Conservation (phyloP, 2,329 filamentous ascomycete genomes). For the Furcasterigmium sp. region DNA sequence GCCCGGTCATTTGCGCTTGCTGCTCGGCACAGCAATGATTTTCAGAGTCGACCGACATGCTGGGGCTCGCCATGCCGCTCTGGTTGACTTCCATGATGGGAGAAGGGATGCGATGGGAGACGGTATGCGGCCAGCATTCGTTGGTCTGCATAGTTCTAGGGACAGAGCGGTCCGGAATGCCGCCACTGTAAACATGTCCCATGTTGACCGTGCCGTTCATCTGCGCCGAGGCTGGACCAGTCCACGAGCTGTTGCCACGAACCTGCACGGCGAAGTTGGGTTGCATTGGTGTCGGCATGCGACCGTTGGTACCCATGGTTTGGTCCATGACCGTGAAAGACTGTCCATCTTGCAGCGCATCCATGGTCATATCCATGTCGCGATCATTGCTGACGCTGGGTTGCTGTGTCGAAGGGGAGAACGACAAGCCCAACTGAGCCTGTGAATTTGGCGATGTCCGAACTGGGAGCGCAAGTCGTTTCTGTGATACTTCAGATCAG, state of each 20-base stretch:
- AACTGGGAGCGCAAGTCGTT: slow-evolving; percentile 49
- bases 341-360: slow-evolving; percentile 25
- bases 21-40: neutral
- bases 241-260: slow-evolving; percentile 43
- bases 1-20: neutral
- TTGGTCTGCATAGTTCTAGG: slow-evolving; percentile 41
- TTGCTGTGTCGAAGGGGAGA: slow-evolving; percentile 22
- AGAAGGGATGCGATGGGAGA: slow-evolving; percentile 50
- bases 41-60: slow-evolving; percentile 5
- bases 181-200: slow-evolving; percentile 30
- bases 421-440: too few species aligned
- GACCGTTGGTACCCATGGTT: slow-evolving; percentile 19
- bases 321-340: slow-evolving; percentile 11
- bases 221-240: slow-evolving; percentile 25
- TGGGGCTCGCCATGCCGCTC: slow-evolving; percentile 22
- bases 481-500: slow-evolving; percentile 37
- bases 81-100: slow-evolving; percentile 52
- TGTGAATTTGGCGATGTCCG: too few species aligned
- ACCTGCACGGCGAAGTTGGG: slow-evolving; percentile 51
- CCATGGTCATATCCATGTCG: slow-evolving; percentile 49
- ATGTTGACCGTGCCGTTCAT: slow-evolving; percentile 30
- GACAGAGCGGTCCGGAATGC: slow-evolving; percentile 32
- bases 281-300: slow-evolving; percentile 56
- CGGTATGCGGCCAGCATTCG: slow-evolving; percentile 45
- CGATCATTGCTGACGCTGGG: slow-evolving; percentile 23